These are phyloP conservation scores for Penicillium sp. DNA, from an alignment of 2,329 filamentous ascomycete species.

Conservation along the genomic window DNA sequence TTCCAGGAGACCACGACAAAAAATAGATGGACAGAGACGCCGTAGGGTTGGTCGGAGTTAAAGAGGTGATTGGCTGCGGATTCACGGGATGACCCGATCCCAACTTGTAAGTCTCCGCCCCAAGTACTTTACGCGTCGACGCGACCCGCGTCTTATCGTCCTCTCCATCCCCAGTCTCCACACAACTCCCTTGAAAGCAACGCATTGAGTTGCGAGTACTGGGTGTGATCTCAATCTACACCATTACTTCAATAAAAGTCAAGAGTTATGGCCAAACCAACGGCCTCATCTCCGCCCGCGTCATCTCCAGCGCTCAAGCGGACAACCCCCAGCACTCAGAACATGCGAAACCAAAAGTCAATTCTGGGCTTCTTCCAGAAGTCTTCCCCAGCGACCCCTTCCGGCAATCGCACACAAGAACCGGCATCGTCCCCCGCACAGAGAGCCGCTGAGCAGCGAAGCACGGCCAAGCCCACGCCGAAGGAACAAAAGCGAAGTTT, in stretches of 20 bases:
- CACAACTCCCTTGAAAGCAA: slow-evolving; percentile 1
- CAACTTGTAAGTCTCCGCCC: slow-evolving; percentile 19
- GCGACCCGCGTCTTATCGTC: slow-evolving; percentile 29
- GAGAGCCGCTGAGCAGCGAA: slow-evolving; percentile 31
- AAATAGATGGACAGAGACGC: slow-evolving; percentile 27
- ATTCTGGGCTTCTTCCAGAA: slow-evolving; percentile 78
- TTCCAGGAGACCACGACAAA: slow-evolving; percentile 31
- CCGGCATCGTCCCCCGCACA: slow-evolving; percentile 39
- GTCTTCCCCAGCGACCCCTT: slow-evolving; percentile 47
- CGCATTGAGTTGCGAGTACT: background rate
- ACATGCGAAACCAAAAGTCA: slow-evolving; percentile 62
- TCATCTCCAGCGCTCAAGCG: slow-evolving; percentile 39
- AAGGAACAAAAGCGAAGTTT: slow-evolving; percentile 46
- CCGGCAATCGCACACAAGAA: slow-evolving; percentile 28
- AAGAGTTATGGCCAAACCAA: slow-evolving; percentile 37
- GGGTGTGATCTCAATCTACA: background rate
- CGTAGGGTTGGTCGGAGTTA: slow-evolving; percentile 26
- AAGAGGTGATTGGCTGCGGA: too few relatives aligned
- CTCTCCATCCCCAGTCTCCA: slow-evolving; percentile 6
- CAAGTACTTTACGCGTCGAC: slow-evolving; percentile 40
- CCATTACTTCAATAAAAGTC: background rate
- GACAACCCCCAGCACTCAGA: slow-evolving; percentile 41
- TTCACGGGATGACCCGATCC: too few relatives aligned
- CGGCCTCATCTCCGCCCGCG: slow-evolving; percentile 36
- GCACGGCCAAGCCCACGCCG: slow-evolving; percentile 35